Percentiles rank a stretch among this genome's conserved stretches.
phyloP scores from a whole-genome alignment of 78 protist species.

The Dictyostelium purpureum region DNA sequence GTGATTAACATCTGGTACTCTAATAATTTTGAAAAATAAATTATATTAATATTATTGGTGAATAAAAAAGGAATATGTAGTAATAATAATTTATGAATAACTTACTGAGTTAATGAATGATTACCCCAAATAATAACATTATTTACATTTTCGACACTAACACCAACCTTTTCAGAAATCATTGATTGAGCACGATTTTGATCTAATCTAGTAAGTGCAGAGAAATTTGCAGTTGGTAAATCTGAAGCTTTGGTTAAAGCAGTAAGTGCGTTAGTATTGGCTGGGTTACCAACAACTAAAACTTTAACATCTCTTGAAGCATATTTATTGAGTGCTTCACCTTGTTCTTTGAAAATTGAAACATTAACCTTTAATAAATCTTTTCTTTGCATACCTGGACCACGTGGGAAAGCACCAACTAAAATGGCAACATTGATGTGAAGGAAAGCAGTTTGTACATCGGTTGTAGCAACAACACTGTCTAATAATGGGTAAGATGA shows the following conservation, averaged over 20 bases:
- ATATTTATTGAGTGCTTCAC: conserved; percentile 79
- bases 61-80: not conserved
- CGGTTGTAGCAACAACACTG: conserved; percentile 70
- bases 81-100: not conserved
- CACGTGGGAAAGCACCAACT: conserved; percentile 97
- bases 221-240: conserved; percentile 90
- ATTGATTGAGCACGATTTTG: conserved; percentile 90
- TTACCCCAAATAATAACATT: conserved; percentile 97
- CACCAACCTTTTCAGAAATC: conserved; percentile 78
- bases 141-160: conserved; percentile 37
- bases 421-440: conserved; percentile 83
- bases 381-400: conserved; percentile 96
- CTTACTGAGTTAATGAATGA: conserved; percentile 88
- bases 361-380: conserved; percentile 91
- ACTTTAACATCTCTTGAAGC: conserved; percentile 86
- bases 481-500: conserved; percentile 64
- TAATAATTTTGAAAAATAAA: no score
- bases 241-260: conserved; percentile 81
- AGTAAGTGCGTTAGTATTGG: conserved; percentile 96
- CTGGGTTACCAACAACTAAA: conserved; percentile 98
- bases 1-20: conserved; percentile 84
- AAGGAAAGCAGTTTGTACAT: conserved; percentile 71
- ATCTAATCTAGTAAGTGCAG: conserved; percentile 96
- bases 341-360: conserved; percentile 93
- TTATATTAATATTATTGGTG: no score